Base-by-base conservation (phyloP, 2,329 filamentous ascomycete species). In the Lecanicillium sp. region DNA sequence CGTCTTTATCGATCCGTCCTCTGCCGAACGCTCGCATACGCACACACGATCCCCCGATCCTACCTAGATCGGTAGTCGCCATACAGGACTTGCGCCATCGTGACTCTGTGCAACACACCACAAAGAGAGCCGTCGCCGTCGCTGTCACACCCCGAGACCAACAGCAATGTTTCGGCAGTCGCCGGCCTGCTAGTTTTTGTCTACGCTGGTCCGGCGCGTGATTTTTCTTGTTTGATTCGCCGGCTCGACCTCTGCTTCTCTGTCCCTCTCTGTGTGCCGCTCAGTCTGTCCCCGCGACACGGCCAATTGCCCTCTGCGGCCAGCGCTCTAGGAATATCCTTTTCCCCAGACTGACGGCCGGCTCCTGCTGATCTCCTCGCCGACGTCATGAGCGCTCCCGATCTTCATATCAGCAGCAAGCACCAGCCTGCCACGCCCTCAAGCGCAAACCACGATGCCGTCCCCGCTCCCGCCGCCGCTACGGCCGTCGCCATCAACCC, bases 401-500 rank as follows among this genome's bases (percentile, higher is more conserved):
- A 44, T 33, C 27, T 23, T 21, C 33, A 40, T 29, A 9, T 35
- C 21, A 27, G 30, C 27, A 29, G 35, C 41, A 40, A 17, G 6
- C 29, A 26, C 26, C 27, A 37, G 11, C 20, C 27, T 5, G 7
- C 33, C 21, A 8, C 36, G 6, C 10, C 41, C 9, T 10, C 27
- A 5, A 15, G n/a, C 40, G 35, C 47, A 32, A n/a, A 24, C 7
- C 35, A 15, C 47, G 54, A 64, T 53, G 44, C 50, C 33, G 30
- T 14, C 6, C 14, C 29, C 14, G 41, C 49, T 52, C 2, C 39
- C 43, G 20, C 43, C 35, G 11, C 33, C 55, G 50, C 32, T 54
- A 53, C 14, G 10, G 12, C 44, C 53, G 49, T 55, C 7, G 42
- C 35, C 49, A 44, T 39, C 52, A 51, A 41, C 40, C 42, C 24